Base-by-base conservation (phyloP, 2,329 filamentous ascomycete species). In the Rutstroemia sp. region DNA sequence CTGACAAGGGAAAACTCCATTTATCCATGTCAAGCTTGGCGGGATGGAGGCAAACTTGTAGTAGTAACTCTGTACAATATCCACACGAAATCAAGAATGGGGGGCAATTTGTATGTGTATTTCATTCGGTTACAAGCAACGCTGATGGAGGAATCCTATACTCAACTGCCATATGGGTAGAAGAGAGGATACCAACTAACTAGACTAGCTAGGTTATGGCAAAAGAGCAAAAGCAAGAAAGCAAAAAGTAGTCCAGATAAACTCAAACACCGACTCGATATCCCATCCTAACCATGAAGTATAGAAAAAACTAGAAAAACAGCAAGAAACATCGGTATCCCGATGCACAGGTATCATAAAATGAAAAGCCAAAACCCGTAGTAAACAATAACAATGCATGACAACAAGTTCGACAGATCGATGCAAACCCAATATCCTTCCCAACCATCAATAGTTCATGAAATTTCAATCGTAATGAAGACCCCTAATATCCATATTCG, bases 281-380 rank as follows among this genome's bases (percentile, higher is more conserved):
- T 54, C 17, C 30, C 21, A 19, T 48, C 30, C 30, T 25, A 21
- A 25, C 30, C 42, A 48, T 38, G 16, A 16, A 54, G 10, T 25
- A 37, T 48, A 38, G 25, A 54, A 44, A 44, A 38, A 53, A 17
- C 34, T 48, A 54, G 42, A 34, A 48, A 54, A 54, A 48, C 42
- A 54, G 37, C 30, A 54, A 47, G 51, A 54, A 54, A 48, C 51
- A 54, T 54, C 51, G 41, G 51, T 39, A 54, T 37, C 3, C 21
- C 51, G 51, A 54, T 54, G 51, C 42, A 54, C 51, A 54, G 51
- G 51, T 54, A 54, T 54, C 51, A 54, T 48, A 38, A 30, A 47
- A 30, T 45, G 46, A 41, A 34, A 48, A 27, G 27, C 42, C 42
- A 54, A 45, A 38, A 54, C 51, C 42, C 41, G 41, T 30, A 30